Evolutionary conservation across 352 stramenopile genomes (phyloP).

Genomic region (Phytophthora syringae): DNA sequence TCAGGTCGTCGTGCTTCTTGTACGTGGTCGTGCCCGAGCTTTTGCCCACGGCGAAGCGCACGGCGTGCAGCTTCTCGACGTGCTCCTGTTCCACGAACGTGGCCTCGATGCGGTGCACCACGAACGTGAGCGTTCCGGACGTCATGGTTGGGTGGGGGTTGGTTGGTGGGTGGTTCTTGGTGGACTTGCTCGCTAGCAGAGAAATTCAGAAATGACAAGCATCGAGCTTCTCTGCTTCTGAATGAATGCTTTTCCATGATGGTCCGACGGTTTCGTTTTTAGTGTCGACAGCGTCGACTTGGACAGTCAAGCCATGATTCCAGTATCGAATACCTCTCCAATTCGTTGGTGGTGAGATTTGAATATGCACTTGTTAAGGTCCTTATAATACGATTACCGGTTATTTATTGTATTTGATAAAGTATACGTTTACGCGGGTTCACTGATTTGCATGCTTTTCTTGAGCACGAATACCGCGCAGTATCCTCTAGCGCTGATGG

Average conservation of each 20-base stretch:
- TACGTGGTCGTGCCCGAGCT: conserved; percentile 22
- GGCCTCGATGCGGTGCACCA: conserved; percentile 32
- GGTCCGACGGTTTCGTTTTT: conserved; percentile 8
- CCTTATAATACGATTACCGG: no score
- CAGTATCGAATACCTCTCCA: no score
- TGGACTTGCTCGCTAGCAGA: conserved; percentile 7
- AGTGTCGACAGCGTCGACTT: conserved; percentile 18
- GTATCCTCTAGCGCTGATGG: no score
- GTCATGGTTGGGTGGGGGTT: conserved; percentile 22
- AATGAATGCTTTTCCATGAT: neutral
- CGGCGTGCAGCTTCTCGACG: conserved; percentile 16
- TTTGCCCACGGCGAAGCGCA: conserved; percentile 30
- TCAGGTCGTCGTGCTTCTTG: conserved; percentile 23
- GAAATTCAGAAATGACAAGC: conserved; percentile 38
- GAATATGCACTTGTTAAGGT: no score
- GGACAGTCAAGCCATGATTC: neutral
- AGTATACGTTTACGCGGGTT: no score
- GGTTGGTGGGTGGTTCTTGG: conserved; percentile 1
- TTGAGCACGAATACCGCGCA: no score
- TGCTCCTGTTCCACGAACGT: conserved; percentile 30
- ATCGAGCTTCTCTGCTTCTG: neutral
- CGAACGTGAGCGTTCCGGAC: conserved; percentile 38
- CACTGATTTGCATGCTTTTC: no score
- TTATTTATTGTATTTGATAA: no score
- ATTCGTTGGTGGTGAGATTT: no score